A percentile compares a stretch with the other conserved stretches of the same genome.
Evolutionary conservation across 2,329 filamentous ascomycete species (phyloP).

Genomic region (Periconia sp.): DNA sequence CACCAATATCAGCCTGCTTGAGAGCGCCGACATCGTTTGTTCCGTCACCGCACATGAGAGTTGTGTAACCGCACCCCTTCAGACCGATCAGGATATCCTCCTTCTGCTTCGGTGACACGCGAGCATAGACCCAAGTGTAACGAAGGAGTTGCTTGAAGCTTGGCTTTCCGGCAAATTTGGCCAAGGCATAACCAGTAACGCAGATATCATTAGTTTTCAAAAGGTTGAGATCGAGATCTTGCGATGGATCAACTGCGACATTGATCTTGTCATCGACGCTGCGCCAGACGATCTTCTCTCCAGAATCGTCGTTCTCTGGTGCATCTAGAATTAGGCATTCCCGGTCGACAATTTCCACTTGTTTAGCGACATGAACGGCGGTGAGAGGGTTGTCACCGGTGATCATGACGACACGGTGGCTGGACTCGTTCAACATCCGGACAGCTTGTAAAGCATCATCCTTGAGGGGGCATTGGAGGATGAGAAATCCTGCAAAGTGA

Average conservation of each 20-base stretch:
- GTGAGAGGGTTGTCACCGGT: slow-evolving; percentile 97
- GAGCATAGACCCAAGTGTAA: slow-evolving; percentile 95
- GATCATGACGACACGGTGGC: slow-evolving; percentile 98
- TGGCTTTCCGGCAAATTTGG: slow-evolving; percentile 80
- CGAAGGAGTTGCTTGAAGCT: slow-evolving; percentile 78
- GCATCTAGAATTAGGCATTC: slow-evolving; percentile 94
- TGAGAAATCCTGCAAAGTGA: slow-evolving; percentile 90
- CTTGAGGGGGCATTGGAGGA: slow-evolving; percentile 93
- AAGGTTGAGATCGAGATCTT: slow-evolving; percentile 79
- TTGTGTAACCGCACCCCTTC: slow-evolving; percentile 96
- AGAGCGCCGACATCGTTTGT: slow-evolving; percentile 97
- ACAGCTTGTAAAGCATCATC: slow-evolving; percentile 93
- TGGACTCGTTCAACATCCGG: slow-evolving; percentile 97
- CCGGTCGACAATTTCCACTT: slow-evolving; percentile 96
- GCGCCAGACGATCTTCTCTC: slow-evolving; percentile 85
- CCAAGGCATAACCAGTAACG: slow-evolving; percentile 89
- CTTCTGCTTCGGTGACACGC: slow-evolving; percentile 98
- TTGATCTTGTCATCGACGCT: slow-evolving; percentile 88
- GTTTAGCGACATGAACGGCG: slow-evolving; percentile 89
- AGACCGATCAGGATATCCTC: slow-evolving; percentile 96
- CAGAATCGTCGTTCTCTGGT: slow-evolving; percentile 82
- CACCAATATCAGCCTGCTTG: slow-evolving; percentile 97
- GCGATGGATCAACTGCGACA: slow-evolving; percentile 81
- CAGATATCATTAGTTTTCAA: slow-evolving; percentile 87
- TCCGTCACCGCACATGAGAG: slow-evolving; percentile 96